Conservation (phyloP, 768 basidiomycete species). For the Termitomyces sp. region DNA sequence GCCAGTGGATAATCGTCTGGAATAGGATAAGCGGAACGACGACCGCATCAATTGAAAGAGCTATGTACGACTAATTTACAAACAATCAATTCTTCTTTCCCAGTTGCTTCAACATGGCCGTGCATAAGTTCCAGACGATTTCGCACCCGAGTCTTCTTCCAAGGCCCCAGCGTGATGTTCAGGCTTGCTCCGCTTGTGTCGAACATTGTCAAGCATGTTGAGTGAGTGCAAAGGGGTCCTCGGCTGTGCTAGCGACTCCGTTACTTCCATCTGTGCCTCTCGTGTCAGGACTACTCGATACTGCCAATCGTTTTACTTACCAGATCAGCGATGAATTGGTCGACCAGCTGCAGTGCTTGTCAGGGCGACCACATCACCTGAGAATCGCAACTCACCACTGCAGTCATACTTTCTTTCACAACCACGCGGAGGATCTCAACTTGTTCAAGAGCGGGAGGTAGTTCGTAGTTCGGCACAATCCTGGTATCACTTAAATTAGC, state of each 20-base stretch:
- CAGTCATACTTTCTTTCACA: constrained; percentile 56
- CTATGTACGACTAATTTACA: background rate
- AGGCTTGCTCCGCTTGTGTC: constrained; percentile 21
- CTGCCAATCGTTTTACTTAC: constrained; percentile 31
- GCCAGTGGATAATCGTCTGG: background rate
- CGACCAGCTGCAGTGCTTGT: constrained; percentile 53
- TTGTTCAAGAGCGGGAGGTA: constrained; percentile 50
- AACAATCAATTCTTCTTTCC: background rate
- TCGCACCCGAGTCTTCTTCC: constrained; percentile 42
- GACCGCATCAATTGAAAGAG: no score
- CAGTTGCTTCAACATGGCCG: constrained; percentile 50
- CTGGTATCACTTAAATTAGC: constrained; percentile 8
- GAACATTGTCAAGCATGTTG: constrained; percentile 31
- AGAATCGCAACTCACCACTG: constrained; percentile 30
- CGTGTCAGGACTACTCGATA: background rate
- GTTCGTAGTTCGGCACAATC: constrained; percentile 50
- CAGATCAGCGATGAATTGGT: constrained; percentile 65
- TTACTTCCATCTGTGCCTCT: constrained; percentile 51
- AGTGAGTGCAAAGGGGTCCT: constrained; percentile 51
- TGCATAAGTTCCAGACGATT: constrained; percentile 60
- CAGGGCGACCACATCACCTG: constrained; percentile 45
- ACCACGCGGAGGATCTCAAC: constrained; percentile 65
- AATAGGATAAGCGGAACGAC: background rate
- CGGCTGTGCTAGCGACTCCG: constrained; percentile 48
- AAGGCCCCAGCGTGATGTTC: constrained; percentile 43